Conservation (phyloP, 345 rosid genomes). For the Salix caprea region DNA sequence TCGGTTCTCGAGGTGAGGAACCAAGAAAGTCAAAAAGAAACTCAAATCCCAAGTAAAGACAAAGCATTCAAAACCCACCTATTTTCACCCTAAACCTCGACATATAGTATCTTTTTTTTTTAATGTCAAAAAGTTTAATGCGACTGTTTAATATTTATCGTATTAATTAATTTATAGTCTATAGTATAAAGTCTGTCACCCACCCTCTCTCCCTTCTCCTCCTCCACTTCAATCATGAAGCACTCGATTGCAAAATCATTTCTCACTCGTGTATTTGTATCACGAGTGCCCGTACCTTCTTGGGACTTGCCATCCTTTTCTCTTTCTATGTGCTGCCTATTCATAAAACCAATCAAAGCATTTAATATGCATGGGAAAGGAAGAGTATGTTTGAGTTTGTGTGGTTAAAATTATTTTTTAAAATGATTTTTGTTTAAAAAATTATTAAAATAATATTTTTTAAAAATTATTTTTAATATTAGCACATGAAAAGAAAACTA, state of each 20-base stretch:
- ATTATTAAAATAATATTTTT: too few relatives aligned
- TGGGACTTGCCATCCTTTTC: neutral
- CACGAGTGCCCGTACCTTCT: neutral
- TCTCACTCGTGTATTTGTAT: neutral
- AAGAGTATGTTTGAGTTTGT: too few relatives aligned
- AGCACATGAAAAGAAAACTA: too few relatives aligned
- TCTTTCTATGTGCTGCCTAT: neutral
- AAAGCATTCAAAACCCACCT: conserved; percentile 4
- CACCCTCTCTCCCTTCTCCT: neutral
- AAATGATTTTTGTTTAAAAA: too few relatives aligned
- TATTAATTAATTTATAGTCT: neutral
- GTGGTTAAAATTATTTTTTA: too few relatives aligned
- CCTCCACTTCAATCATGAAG: conserved; percentile 31
- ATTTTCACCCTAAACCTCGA: conserved; percentile 23
- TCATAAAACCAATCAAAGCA: neutral
- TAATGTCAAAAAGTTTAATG: conserved; percentile 16
- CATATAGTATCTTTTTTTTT: conserved; percentile 2
- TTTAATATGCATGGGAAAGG: neutral
- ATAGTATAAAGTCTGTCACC: too few relatives aligned
- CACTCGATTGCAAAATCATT: conserved; percentile 40
- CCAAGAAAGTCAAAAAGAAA: conserved; percentile 10
- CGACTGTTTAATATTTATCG: neutral
- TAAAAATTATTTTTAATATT: too few relatives aligned
- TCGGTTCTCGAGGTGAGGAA: neutral
- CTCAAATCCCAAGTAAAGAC: conserved; percentile 9